A percentile compares a stretch with the other conserved stretches of the same genome.
These are phyloP conservation scores for Phyllosticta paracitricarpa DNA, from an alignment of 2,329 filamentous ascomycete species.

Conservation along the genomic window DNA sequence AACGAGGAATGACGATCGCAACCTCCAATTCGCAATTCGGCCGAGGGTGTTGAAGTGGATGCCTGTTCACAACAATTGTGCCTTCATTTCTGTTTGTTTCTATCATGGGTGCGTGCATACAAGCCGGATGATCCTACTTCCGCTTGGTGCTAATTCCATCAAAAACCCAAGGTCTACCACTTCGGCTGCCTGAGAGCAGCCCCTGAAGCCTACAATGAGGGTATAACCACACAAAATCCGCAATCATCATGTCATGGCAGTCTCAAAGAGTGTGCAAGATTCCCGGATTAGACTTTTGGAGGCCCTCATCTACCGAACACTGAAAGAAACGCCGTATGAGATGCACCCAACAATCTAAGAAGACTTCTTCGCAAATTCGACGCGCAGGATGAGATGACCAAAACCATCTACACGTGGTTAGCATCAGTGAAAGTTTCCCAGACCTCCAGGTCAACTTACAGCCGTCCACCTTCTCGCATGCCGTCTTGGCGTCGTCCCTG, in stretches of 20 bases:
- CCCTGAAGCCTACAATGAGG: not conserved
- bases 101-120: not conserved
- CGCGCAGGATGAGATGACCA: conserved; percentile 75
- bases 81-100: not conserved
- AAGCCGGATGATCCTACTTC: not conserved
- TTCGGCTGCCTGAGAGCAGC: not conserved
- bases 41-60: not conserved
- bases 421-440: not conserved
- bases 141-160: not conserved
- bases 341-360: conserved; percentile 18
- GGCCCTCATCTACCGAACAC: conserved; percentile 8
- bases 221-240: not conserved
- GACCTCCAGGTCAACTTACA: conserved; percentile 27
- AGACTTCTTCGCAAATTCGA: conserved; percentile 71
- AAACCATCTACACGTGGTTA: conserved; percentile 45
- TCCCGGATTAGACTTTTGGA: conserved; percentile 6
- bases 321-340: conserved; percentile 9
- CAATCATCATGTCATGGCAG: conserved; percentile 6
- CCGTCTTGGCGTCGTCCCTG: conserved; percentile 77
- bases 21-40: not conserved
- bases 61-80: not conserved
- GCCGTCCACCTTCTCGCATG: conserved; percentile 96
- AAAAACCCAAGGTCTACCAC: not conserved
- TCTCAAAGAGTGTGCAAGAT: conserved; percentile 6
- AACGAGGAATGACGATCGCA: not conserved